A percentile compares a stretch with the other conserved stretches of the same genome.
Evolutionary conservation across 2,329 filamentous ascomycete species (phyloP).

Genomic region (Aurifilum marmelostoma): DNA sequence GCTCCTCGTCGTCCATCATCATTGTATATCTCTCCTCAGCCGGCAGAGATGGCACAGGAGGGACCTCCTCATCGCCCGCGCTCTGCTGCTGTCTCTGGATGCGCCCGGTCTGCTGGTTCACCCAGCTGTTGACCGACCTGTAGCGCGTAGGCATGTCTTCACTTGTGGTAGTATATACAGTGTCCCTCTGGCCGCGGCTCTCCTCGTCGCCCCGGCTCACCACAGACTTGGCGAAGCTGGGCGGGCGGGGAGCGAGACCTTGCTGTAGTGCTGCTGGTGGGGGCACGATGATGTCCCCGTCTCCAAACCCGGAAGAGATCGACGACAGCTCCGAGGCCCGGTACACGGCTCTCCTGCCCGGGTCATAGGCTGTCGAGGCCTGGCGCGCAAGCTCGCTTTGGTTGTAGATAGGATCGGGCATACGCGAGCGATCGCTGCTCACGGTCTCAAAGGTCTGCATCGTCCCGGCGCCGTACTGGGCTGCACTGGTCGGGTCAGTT

Average conservation of each 20-base stretch:
- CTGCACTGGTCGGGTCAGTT: constrained; percentile 33
- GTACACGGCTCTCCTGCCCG: constrained; percentile 41
- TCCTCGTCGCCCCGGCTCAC: constrained; percentile 42
- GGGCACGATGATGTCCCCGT: constrained; percentile 59
- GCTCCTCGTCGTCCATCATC: constrained; percentile 57
- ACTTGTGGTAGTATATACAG: constrained; percentile 55
- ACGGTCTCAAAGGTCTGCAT: constrained; percentile 31
- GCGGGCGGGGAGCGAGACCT: constrained; percentile 17
- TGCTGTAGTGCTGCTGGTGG: constrained; percentile 34
- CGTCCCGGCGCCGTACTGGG: constrained; percentile 33
- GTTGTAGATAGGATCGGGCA: constrained; percentile 44
- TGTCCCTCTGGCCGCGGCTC: constrained; percentile 46
- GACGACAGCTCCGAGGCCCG: constrained; percentile 59
- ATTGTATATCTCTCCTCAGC: constrained; percentile 52
- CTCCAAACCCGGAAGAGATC: constrained; percentile 66
- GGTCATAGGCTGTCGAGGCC: constrained; percentile 42
- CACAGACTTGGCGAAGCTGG: constrained; percentile 17
- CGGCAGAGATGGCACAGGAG: constrained; percentile 46
- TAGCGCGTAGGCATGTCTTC: constrained; percentile 60
- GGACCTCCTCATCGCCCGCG: constrained; percentile 40
- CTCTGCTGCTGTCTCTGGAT: constrained; percentile 52
- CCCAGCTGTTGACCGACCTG: constrained; percentile 64
- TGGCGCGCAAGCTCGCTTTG: constrained; percentile 44
- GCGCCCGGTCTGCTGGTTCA: constrained; percentile 63
- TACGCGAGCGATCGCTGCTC: constrained; percentile 40